A percentile compares a stretch with the other conserved stretches of the same genome.
These are phyloP conservation scores for Pseudogymnoascus sp. DNA, from an alignment of 2,329 filamentous ascomycete genomes.

Conservation along the genomic window DNA sequence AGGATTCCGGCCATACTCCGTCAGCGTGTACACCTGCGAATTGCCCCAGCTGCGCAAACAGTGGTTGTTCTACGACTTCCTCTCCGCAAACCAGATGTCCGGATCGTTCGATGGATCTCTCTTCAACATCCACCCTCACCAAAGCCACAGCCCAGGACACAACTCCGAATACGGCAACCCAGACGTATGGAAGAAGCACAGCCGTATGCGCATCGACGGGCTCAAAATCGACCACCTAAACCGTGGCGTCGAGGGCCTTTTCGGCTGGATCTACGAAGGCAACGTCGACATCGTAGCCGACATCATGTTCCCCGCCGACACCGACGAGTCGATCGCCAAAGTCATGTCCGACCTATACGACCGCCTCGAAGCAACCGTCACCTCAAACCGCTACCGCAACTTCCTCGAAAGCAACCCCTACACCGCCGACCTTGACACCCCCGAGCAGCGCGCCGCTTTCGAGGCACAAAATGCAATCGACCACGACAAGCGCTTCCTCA, in stretches of 20 bases:
- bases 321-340: conserved; percentile 81
- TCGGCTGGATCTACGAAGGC: conserved; percentile 96
- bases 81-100: conserved; percentile 92
- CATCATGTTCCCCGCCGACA: conserved; percentile 84
- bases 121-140: conserved; percentile 92
- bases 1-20: conserved; percentile 85
- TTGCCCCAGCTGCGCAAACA: conserved; percentile 87
- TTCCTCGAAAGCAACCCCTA: conserved; percentile 43
- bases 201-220: conserved; percentile 81
- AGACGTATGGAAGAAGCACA: conserved; percentile 90
- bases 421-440: conserved; percentile 23
- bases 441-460: conserved; percentile 19
- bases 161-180: conserved; percentile 53
- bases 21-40: conserved; percentile 94
- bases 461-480: conserved; percentile 23
- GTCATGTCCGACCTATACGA: conserved; percentile 98
- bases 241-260: conserved; percentile 82
- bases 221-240: conserved; percentile 95
- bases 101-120: conserved; percentile 92
- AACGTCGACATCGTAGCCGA: conserved; percentile 96
- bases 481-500: conserved; percentile 68
- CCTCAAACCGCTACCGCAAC: conserved; percentile 58
- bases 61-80: conserved; percentile 95
- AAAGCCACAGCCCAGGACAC: conserved; percentile 72
- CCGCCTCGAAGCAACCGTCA: conserved; percentile 85